These are phyloP conservation scores for Lipomyces lipofer DNA, from an alignment of 805 yeast genomes.

Conservation along the genomic window DNA sequence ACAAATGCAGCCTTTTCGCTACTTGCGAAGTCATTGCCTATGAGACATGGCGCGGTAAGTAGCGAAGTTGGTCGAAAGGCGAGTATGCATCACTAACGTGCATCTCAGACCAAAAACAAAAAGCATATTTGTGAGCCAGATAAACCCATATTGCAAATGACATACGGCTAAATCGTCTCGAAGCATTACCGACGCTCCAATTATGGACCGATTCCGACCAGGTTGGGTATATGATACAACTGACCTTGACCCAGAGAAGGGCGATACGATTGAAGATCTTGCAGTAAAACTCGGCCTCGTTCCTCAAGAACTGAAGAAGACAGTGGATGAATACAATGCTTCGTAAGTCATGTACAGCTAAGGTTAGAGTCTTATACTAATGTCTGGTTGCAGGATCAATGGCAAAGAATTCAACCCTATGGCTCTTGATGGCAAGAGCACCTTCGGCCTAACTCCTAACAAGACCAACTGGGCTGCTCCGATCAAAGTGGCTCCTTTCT, in stretches of 20 bases:
- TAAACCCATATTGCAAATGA: background rate
- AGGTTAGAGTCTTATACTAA: background rate
- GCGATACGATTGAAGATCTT: background rate
- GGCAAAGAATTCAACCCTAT: background rate
- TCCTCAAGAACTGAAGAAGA: background rate
- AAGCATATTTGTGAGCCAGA: slow-evolving; percentile 2
- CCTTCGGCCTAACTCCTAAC: background rate
- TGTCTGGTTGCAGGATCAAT: background rate
- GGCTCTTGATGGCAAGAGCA: background rate
- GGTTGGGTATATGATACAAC: slow-evolving; percentile 2
- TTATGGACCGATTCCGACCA: background rate
- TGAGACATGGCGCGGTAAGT: slow-evolving; percentile 2
- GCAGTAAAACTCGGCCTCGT: background rate
- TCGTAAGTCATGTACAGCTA: background rate
- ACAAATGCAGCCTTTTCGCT: background rate
- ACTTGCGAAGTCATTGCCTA: slow-evolving; percentile 2
- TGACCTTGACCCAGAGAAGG: slow-evolving; percentile 1
- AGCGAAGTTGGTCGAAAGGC: slow-evolving; percentile 1
- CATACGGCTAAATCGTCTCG: background rate
- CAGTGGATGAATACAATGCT: slow-evolving; percentile 2
- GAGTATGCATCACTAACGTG: slow-evolving; percentile 1
- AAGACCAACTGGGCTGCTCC: slow-evolving; percentile 5
- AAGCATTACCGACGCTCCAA: background rate
- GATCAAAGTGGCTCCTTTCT: slow-evolving; percentile 2
- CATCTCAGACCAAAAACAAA: background rate